Base-by-base conservation (phyloP, 352 stramenopile species). In the Globisporangium orthogonon region DNA sequence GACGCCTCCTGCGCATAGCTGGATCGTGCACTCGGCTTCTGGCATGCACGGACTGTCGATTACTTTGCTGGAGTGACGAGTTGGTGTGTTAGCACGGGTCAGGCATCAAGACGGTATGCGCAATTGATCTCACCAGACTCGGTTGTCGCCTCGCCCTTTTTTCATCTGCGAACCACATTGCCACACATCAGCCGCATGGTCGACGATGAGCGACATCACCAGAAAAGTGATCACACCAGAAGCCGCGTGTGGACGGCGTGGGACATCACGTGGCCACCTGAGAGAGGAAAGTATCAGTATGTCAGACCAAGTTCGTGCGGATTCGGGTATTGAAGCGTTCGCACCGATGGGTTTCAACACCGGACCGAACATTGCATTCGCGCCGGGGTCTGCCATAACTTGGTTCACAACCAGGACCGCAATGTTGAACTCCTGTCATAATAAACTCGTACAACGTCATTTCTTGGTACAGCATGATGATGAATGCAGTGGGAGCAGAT, bases 231-330 rank as follows among this genome's bases (percentile, higher is more conserved):
- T 48, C 40, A 14, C 71, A 97, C 79, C 67, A 87, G 68, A n/a
- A 99, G 67, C 18, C 97, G 86, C 13, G 96, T 99, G 52, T 98
- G 98, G 11, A 94, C 97, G 28, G 97, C 97, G 70, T 99, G 97
- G 2, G 97, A 98, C 60, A 99, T 98, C 54, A 99, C 79, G 52
- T 93, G 80, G 5, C 83, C 86, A 56, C 81, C 76, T 86, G n/a
- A n/a, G 52, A 15, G 48, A 48, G 52, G 52, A 43, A 17, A 33
- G 47, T 11, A 29, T 39, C 28, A 6, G 11, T 40, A 31, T 28
- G 47, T 52, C 28, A 35, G 47, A 13, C 39, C 14, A 43, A 4
- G 13, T 43, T 17, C 39, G 10, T 5, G 10, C 17, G 10, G 9
- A 43, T 14, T 3, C 9, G 39, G 17, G 39, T 43, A 2, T 14